Evolutionary conservation across 2,329 filamentous ascomycete species (phyloP).

Genomic region (Trichoderma pleuroti): DNA sequence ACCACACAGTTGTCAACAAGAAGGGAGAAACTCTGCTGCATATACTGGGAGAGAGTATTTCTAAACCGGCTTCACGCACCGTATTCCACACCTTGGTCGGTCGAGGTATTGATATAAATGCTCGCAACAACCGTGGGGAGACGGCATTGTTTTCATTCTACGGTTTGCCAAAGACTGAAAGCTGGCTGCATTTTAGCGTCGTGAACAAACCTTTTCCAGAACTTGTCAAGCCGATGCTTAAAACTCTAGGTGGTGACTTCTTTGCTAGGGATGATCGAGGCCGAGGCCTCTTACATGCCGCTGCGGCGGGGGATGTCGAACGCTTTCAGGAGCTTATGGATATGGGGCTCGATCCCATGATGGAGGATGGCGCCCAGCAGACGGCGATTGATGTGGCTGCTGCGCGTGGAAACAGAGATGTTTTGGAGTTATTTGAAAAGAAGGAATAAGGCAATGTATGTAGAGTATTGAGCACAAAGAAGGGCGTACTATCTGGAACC

Average conservation of each 20-base stretch:
- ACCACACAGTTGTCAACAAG: constrained; percentile 18
- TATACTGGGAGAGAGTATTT: constrained; percentile 18
- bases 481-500: neutral
- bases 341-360: constrained; percentile 29
- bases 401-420: constrained; percentile 26
- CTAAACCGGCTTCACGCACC: neutral
- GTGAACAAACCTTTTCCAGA: neutral
- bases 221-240: neutral
- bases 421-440: constrained; percentile 32
- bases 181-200: accelerated
- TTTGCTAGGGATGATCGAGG: constrained; percentile 26
- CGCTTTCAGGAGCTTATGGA: constrained; percentile 28
- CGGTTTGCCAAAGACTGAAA: neutral
- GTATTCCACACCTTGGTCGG: constrained; percentile 23
- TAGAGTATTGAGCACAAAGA: neutral
- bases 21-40: constrained; percentile 26
- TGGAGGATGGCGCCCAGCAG: constrained; percentile 29
- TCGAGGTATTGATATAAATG: constrained; percentile 26
- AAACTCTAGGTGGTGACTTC: constrained; percentile 29
- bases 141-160: constrained; percentile 26
- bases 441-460: constrained; percentile 16
- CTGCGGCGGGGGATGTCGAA: constrained; percentile 20
- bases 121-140: constrained; percentile 25
- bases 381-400: constrained; percentile 36
- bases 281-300: constrained; percentile 31